Conservation (phyloP, 208 protist genomes). For the Histomonas meleagridis region DNA sequence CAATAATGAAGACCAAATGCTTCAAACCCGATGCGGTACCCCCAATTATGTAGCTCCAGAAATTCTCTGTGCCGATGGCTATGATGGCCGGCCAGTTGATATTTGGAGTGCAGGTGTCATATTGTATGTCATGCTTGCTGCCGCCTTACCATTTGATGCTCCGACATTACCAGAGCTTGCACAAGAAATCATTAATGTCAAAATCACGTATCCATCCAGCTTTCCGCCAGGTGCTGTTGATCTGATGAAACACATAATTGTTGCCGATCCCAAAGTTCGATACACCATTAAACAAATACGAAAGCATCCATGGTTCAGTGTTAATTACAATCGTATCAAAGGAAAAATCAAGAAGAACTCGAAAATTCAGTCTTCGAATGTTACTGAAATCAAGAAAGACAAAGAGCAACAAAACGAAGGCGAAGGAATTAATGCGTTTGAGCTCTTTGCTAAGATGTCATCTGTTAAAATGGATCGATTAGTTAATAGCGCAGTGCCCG, state of each 20-base stretch:
- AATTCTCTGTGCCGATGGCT: conserved; percentile 39
- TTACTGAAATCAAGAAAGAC: background rate
- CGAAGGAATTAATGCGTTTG: conserved; percentile 19
- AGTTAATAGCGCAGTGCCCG: background rate
- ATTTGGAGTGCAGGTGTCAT: conserved; percentile 32
- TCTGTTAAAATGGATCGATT: background rate
- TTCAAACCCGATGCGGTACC: conserved; percentile 47
- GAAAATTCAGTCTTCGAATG: background rate
- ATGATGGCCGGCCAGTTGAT: conserved; percentile 38
- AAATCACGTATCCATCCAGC: background rate
- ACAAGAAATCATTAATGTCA: background rate
- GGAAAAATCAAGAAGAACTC: background rate
- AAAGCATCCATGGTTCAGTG: background rate
- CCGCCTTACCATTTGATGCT: conserved; percentile 24
- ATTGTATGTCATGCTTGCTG: conserved; percentile 16
- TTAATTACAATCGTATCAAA: background rate
- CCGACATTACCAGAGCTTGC: background rate
- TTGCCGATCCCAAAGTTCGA: background rate
- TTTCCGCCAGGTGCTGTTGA: background rate
- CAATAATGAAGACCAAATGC: conserved; percentile 45
- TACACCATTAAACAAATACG: conserved; percentile 34
- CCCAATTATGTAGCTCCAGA: conserved; percentile 50
- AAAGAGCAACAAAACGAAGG: background rate
- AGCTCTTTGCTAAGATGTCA: conserved; percentile 25
- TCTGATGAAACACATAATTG: background rate